Conservation (phyloP, 2,329 filamentous ascomycete species). For the Xylogone sp. region DNA sequence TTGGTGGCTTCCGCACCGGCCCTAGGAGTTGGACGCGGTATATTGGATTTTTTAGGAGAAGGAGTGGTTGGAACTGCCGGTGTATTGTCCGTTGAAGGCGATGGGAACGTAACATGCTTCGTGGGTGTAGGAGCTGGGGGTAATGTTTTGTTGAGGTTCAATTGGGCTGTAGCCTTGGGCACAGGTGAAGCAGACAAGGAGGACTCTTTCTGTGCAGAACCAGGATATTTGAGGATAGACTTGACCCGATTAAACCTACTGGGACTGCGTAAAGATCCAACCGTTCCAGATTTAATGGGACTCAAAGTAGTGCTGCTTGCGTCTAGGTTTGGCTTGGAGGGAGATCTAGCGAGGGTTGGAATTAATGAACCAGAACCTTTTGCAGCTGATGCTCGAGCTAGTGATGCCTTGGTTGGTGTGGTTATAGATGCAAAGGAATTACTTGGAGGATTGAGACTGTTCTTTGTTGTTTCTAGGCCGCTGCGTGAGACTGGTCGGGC, state of each 20-base stretch:
- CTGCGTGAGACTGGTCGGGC: constrained; percentile 56
- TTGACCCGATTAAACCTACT: constrained; percentile 45
- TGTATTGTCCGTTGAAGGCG: constrained; percentile 43
- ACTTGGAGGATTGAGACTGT: constrained; percentile 40
- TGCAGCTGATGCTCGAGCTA: constrained; percentile 55
- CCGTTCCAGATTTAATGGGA: constrained; percentile 24
- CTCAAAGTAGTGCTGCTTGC: constrained; percentile 42
- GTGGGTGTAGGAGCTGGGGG: constrained; percentile 59
- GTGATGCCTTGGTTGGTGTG: constrained; percentile 75
- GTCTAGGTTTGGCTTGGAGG: constrained; percentile 46
- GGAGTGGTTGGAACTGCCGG: constrained; percentile 46
- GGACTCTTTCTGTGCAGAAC: constrained; percentile 18
- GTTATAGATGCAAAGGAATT: constrained; percentile 52
- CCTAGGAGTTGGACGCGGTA: constrained; percentile 39
- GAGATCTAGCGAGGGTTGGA: constrained; percentile 47
- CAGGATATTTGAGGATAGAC: constrained; percentile 47
- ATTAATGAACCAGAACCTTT: constrained; percentile 47
- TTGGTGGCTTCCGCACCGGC: constrained; percentile 31
- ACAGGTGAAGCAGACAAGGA: constrained; percentile 18
- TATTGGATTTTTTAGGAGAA: constrained; percentile 49
- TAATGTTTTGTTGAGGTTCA: constrained; percentile 51
- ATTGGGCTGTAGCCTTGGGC: constrained; percentile 38
- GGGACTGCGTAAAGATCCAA: constrained; percentile 17
- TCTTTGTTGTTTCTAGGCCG: constrained; percentile 36
- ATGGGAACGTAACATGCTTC: constrained; percentile 80